phyloP scores from a whole-genome alignment of 805 yeast species.

The Sugiyamaella smithiae region DNA sequence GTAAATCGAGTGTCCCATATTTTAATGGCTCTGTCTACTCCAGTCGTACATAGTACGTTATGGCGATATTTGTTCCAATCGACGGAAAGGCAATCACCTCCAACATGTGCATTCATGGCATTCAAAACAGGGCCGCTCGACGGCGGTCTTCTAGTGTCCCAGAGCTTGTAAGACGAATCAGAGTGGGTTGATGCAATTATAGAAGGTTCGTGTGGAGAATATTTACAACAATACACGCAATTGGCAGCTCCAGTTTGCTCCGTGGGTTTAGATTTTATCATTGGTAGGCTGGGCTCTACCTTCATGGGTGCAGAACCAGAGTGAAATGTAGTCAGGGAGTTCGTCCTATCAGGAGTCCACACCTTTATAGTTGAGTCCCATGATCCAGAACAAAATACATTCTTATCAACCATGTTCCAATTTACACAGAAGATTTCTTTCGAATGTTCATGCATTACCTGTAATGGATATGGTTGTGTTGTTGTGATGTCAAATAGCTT shows the following conservation, averaged over 20 bases:
- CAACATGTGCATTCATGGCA: constrained; percentile 64
- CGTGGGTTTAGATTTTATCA: constrained; percentile 14
- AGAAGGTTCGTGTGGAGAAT: constrained; percentile 81
- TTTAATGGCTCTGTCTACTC: constrained; percentile 82
- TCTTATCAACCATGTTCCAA: constrained; percentile 71
- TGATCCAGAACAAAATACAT: constrained; percentile 68
- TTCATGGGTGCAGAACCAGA: constrained; percentile 25
- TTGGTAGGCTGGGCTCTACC: constrained; percentile 10
- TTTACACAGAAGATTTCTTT: constrained; percentile 70
- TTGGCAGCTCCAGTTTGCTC: constrained; percentile 34
- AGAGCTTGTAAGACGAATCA: constrained; percentile 68
- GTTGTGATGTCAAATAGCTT: constrained; percentile 71
- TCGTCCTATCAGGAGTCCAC: constrained; percentile 30
- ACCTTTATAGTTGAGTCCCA: constrained; percentile 88
- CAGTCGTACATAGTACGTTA: constrained; percentile 77
- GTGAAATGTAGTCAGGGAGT: constrained; percentile 20
- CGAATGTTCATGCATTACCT: constrained; percentile 58
- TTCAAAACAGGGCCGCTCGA: constrained; percentile 38
- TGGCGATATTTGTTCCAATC: constrained; percentile 92
- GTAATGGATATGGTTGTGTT: constrained; percentile 28
- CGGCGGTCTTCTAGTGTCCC: constrained; percentile 62
- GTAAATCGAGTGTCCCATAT: constrained; percentile 88
- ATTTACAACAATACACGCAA: constrained; percentile 76
- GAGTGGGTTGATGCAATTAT: constrained; percentile 68
- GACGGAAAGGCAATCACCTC: constrained; percentile 72